Evolutionary conservation across 1,284 basidiomycete species (phyloP).

Genomic region (Jaminaea rosea): DNA sequence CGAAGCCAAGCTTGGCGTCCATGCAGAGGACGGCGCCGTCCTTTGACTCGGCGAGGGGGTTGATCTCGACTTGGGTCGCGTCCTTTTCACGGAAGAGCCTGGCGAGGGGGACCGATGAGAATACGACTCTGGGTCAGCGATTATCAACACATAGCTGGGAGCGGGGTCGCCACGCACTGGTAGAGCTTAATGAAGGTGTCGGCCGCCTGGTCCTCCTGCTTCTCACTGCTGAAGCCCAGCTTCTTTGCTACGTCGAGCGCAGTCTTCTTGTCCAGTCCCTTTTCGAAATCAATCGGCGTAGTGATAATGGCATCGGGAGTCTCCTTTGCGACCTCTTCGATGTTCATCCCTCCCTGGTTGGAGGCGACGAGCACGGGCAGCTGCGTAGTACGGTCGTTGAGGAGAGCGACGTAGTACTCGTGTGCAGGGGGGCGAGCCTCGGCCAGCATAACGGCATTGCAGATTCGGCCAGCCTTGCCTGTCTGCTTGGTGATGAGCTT

Average conservation of each 20-base stretch:
- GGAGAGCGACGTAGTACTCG: constrained; percentile 95
- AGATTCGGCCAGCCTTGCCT: constrained; percentile 78
- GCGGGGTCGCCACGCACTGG: no score
- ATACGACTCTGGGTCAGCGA: no score
- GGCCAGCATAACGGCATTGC: constrained; percentile 98
- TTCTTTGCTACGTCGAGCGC: constrained; percentile 76
- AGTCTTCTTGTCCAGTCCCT: constrained; percentile 65
- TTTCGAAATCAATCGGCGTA: constrained; percentile 78
- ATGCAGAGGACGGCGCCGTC: constrained; percentile 95
- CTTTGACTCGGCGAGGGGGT: constrained; percentile 88
- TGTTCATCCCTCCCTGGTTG: constrained; percentile 67
- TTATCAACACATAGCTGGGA: no score
- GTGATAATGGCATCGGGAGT: constrained; percentile 93
- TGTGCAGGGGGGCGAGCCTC: constrained; percentile 87
- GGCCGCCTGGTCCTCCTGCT: constrained; percentile 72
- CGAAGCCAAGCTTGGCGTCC: constrained; percentile 99
- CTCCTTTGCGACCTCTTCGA: constrained; percentile 98
- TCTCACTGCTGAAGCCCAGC: constrained; percentile 73
- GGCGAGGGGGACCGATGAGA: no score
- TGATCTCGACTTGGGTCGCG: constrained; percentile 99
- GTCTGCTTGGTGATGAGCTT: constrained; percentile 99
- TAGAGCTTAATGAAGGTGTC: constrained; percentile 91
- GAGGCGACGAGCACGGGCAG: constrained; percentile 90
- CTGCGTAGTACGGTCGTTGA: constrained; percentile 86
- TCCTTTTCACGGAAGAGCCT: constrained; percentile 98